A percentile compares a stretch with the other conserved stretches of the same genome.
These are phyloP conservation scores for Iris pallida DNA, from an alignment of 116 monocot genomes.

Conservation along the genomic window DNA sequence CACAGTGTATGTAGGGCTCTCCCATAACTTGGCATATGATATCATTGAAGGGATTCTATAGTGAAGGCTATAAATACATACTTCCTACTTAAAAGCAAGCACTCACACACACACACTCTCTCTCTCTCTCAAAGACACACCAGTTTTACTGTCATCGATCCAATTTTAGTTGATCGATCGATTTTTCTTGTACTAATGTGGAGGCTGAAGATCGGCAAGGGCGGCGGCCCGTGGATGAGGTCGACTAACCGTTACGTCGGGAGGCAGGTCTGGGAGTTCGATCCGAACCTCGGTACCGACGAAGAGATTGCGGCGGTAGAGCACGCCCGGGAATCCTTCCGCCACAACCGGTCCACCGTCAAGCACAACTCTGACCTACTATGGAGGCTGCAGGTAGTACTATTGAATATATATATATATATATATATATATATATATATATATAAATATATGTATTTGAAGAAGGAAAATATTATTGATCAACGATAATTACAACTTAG, in stretches of 20 bases:
- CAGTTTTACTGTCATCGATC: neutral
- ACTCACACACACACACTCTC: too few species aligned
- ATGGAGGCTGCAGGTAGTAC: slow-evolving; percentile 23
- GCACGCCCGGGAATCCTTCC: slow-evolving; percentile 6
- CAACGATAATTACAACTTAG: too few species aligned
- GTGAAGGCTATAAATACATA: too few species aligned
- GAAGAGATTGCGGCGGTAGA: slow-evolving; percentile 3
- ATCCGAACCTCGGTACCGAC: slow-evolving; percentile 5
- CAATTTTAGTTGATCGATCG: neutral
- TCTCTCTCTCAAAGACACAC: neutral
- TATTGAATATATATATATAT: too few species aligned
- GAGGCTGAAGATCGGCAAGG: slow-evolving; percentile 11
- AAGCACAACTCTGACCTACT: slow-evolving; percentile 23
- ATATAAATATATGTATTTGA: too few species aligned
- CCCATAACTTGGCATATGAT: too few species aligned
- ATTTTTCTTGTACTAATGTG: neutral
- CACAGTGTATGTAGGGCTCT: too few species aligned
- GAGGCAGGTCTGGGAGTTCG: slow-evolving; percentile 27
- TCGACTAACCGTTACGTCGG: slow-evolving; percentile 15
- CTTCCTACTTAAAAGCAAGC: too few species aligned
- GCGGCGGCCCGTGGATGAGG: slow-evolving; percentile 11
- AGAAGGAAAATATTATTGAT: too few species aligned
- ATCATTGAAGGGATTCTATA: too few species aligned
- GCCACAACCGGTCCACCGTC: slow-evolving; percentile 7
- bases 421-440: too few species aligned